Conservation (phyloP, 2,329 filamentous ascomycete species). For the Calonectria hongkongensis region DNA sequence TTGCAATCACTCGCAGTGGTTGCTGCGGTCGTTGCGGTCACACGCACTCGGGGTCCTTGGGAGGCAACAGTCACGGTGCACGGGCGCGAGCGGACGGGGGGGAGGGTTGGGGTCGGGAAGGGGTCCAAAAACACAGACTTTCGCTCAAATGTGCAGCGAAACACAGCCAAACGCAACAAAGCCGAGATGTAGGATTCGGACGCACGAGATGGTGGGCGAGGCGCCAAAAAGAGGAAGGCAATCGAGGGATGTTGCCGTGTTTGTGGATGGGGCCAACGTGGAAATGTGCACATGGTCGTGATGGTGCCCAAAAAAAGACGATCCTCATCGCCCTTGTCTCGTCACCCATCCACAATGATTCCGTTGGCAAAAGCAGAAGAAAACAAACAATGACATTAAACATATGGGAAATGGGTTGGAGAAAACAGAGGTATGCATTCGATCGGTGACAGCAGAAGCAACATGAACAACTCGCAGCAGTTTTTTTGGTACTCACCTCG, state of each 20-base stretch:
- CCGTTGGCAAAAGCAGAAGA: conserved; percentile 6
- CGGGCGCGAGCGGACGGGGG: conserved; percentile 42
- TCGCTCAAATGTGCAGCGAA: conserved; percentile 37
- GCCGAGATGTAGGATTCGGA: conserved; percentile 33
- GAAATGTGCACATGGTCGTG: conserved; percentile 42
- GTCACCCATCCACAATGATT: conserved; percentile 18
- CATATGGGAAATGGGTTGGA: conserved; percentile 30
- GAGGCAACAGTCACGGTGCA: conserved; percentile 52
- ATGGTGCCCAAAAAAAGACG: conserved; percentile 37
- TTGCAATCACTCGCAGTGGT: conserved; percentile 41
- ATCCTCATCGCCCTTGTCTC: conserved; percentile 38
- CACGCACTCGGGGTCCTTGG: conserved; percentile 48
- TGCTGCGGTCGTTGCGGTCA: conserved; percentile 47
- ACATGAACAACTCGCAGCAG: conserved; percentile 41
- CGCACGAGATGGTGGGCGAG: conserved; percentile 31
- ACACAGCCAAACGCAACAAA: conserved; percentile 36
- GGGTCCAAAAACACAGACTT: conserved; percentile 43
- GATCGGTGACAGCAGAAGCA: conserved; percentile 15
- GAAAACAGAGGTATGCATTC: conserved; percentile 10
- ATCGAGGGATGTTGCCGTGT: conserved; percentile 28
- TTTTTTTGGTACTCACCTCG: conserved; percentile 49
- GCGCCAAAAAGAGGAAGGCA: conserved; percentile 21
- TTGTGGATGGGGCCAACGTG: conserved; percentile 39
- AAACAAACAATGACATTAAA: conserved; percentile 40
- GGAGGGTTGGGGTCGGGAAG: conserved; percentile 33